Percentiles rank a stretch among this genome's conserved stretches.
Conservation (phyloP, 768 basidiomycete genomes). For the Lactarius sanguifluus region DNA sequence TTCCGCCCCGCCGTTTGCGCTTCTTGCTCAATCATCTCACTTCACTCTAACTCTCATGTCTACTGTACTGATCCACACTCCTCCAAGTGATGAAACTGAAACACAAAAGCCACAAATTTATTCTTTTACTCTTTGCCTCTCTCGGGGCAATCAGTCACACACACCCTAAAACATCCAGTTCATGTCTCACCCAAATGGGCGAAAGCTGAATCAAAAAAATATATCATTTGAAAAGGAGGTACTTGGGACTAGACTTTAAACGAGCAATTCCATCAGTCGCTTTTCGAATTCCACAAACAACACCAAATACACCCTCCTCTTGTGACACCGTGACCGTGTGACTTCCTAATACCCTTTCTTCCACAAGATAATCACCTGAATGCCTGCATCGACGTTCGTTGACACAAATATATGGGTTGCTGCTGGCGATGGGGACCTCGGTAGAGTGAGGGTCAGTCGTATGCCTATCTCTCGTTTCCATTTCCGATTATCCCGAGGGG, state of each 20-base stretch:
- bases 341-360: neutral
- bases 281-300: slow-evolving; percentile 6
- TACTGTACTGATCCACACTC: neutral
- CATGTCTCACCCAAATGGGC: slow-evolving; percentile 5
- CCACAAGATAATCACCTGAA: slow-evolving; percentile 11
- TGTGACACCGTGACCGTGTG: neutral
- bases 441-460: slow-evolving; percentile 59
- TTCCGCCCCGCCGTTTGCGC: slow-evolving; percentile 6
- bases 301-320: slow-evolving; percentile 5
- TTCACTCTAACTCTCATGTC: neutral
- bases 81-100: neutral
- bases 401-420: slow-evolving; percentile 89
- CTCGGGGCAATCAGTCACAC: neutral
- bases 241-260: slow-evolving; percentile 16
- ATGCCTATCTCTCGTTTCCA: slow-evolving; percentile 4
- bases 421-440: slow-evolving; percentile 84
- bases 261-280: slow-evolving; percentile 1
- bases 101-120: neutral
- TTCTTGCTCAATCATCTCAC: slow-evolving; percentile 17
- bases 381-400: slow-evolving; percentile 37
- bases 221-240: neutral
- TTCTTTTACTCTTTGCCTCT: neutral
- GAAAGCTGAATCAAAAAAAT: neutral
- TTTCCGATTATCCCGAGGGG: slow-evolving; percentile 14
- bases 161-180: neutral